Evolutionary conservation across 371 early-diverging fungal genomes (phyloP).

Genomic region (Mucor saturninus): DNA sequence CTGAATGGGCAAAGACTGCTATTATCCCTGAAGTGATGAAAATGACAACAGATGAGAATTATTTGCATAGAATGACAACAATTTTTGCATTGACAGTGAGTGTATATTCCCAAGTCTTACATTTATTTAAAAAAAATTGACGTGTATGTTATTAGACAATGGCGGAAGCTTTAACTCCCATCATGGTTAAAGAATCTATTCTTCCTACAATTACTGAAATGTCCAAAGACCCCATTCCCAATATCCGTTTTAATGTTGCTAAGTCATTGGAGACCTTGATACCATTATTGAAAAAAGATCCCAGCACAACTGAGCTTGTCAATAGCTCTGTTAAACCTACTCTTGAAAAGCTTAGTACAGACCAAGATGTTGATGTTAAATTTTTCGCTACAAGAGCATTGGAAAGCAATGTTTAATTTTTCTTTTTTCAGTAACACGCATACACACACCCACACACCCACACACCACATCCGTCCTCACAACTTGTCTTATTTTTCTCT

Average conservation of each 20-base stretch:
- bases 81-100: constrained; percentile 93
- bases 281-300: constrained; percentile 74
- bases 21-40: constrained; percentile 94
- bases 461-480: constrained; percentile 5
- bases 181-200: constrained; percentile 87
- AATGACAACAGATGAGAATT: constrained; percentile 88
- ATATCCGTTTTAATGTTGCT: constrained; percentile 98
- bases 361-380: constrained; percentile 92
- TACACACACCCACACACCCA: neutral
- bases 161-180: constrained; percentile 86
- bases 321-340: constrained; percentile 78
- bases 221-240: constrained; percentile 95
- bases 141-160: constrained; percentile 64
- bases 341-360: constrained; percentile 83
- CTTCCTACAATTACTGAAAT: constrained; percentile 88
- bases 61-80: constrained; percentile 96
- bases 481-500: constrained; percentile 12
- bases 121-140: neutral
- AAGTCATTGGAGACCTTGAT: constrained; percentile 91
- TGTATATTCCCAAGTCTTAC: neutral
- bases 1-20: constrained; percentile 95
- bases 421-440: neutral
- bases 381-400: constrained; percentile 90
- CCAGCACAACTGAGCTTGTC: constrained; percentile 66
- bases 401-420: constrained; percentile 32